Conservation (phyloP, 2,329 filamentous ascomycete genomes). For the Venturia carpophila region DNA sequence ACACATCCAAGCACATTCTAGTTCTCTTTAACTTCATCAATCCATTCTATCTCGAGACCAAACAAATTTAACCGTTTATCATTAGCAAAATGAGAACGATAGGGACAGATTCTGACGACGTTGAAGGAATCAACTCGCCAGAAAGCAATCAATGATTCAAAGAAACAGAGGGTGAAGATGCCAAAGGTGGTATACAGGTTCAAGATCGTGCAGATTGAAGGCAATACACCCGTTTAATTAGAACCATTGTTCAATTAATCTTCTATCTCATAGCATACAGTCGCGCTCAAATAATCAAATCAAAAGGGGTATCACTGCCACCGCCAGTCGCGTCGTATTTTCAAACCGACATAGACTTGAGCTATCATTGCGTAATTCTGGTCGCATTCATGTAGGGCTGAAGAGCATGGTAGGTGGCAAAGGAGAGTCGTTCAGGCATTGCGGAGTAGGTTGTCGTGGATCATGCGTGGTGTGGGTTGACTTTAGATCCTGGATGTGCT, state of each 20-base stretch:
- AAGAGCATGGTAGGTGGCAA: not conserved
- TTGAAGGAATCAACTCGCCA: no score
- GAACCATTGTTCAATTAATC: not conserved
- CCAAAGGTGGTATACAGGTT: no score
- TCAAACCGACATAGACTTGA: not conserved
- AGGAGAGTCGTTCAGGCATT: not conserved
- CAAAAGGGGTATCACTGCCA: constrained; percentile 9
- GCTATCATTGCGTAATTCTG: not conserved
- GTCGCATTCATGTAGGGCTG: not conserved
- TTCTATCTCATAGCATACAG: not conserved
- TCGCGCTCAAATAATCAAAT: not conserved
- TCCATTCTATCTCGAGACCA: no score
- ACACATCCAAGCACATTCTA: no score
- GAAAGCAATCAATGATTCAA: no score
- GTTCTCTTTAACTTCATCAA: no score
- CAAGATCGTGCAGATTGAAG: no score
- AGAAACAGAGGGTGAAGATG: no score
- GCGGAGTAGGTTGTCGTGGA: not conserved
- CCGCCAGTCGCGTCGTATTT: not conserved
- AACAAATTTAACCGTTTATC: no score
- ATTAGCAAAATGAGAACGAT: no score
- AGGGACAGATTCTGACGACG: no score
- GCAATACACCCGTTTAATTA: not conserved
- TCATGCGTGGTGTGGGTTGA: not conserved
- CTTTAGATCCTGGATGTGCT: constrained; percentile 13